Conservation (phyloP, 1,284 basidiomycete genomes). For the Thecaphora frezii region DNA sequence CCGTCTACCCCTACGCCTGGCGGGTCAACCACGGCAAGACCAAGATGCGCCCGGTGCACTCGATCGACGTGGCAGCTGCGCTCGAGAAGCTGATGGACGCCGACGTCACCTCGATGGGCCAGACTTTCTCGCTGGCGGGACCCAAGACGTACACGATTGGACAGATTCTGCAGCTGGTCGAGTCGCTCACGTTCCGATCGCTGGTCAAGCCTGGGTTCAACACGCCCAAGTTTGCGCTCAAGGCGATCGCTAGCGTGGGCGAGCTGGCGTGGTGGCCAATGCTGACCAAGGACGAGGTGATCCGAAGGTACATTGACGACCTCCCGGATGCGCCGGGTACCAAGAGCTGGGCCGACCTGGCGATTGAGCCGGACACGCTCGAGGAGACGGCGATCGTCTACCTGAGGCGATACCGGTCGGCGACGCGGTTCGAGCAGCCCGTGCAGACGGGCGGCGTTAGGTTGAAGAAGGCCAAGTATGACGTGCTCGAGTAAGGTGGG, state of each 20-base stretch:
- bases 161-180: conserved; percentile 80
- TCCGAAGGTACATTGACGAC: conserved; percentile 84
- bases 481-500: conserved; percentile 35
- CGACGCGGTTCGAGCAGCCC: conserved; percentile 62
- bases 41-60: conserved; percentile 85
- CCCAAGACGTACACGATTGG: conserved; percentile 83
- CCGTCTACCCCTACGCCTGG: conserved; percentile 92
- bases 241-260: conserved; percentile 68
- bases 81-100: conserved; percentile 76
- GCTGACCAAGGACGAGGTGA: conserved; percentile 86
- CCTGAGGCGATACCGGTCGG: conserved; percentile 82
- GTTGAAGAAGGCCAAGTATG: conserved; percentile 44
- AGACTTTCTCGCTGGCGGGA: conserved; percentile 80
- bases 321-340: conserved; percentile 58
- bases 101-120: conserved; percentile 67
- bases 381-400: conserved; percentile 90
- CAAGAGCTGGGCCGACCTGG: conserved; percentile 64
- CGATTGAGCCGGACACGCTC: conserved; percentile 74
- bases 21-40: conserved; percentile 86
- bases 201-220: conserved; percentile 68
- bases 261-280: conserved; percentile 90
- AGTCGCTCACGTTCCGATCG: conserved; percentile 73
- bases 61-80: conserved; percentile 89
- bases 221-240: conserved; percentile 76
- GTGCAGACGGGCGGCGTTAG: conserved; percentile 57